Evolutionary conservation across 495 filamentous ascomycete genomes (phyloP).

Genomic region (Usnea hakonensis): DNA sequence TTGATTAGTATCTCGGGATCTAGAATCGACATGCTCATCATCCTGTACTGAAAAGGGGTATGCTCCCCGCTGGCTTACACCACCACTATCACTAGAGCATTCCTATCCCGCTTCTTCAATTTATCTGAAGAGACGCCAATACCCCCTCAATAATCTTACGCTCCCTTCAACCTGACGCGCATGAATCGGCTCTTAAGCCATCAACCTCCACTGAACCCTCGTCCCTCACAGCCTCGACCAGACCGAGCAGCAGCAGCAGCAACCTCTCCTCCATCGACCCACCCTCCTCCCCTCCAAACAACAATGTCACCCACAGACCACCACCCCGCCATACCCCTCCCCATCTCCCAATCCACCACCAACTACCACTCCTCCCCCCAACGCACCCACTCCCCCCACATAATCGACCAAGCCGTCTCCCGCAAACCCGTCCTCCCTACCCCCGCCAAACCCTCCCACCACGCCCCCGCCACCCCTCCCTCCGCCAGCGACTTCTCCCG

Average conservation of each 20-base stretch:
- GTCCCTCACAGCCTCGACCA: not conserved
- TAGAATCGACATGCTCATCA: not conserved
- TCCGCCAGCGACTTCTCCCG: not conserved
- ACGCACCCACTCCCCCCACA: conserved; percentile 10
- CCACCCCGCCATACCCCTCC: not conserved
- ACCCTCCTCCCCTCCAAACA: not conserved
- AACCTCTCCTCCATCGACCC: not conserved
- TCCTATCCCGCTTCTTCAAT: not conserved
- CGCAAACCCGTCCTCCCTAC: conserved; percentile 13
- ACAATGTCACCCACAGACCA: conserved; percentile 4
- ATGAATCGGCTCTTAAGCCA: conserved; percentile 3
- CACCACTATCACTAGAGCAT: not conserved
- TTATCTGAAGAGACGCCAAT: not conserved
- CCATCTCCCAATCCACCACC: not conserved
- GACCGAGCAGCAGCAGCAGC: not conserved
- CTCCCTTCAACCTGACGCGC: not conserved
- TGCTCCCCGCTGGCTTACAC: not conserved
- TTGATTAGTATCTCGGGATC: not conserved
- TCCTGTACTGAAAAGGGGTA: not conserved
- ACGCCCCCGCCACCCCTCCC: not conserved
- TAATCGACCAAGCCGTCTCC: conserved; percentile 11
- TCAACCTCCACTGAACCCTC: not conserved
- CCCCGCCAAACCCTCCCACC: not conserved
- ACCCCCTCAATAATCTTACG: not conserved
- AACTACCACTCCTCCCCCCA: not conserved